Base-by-base conservation (phyloP, 805 yeast genomes). In the Candida quercuum region DNA sequence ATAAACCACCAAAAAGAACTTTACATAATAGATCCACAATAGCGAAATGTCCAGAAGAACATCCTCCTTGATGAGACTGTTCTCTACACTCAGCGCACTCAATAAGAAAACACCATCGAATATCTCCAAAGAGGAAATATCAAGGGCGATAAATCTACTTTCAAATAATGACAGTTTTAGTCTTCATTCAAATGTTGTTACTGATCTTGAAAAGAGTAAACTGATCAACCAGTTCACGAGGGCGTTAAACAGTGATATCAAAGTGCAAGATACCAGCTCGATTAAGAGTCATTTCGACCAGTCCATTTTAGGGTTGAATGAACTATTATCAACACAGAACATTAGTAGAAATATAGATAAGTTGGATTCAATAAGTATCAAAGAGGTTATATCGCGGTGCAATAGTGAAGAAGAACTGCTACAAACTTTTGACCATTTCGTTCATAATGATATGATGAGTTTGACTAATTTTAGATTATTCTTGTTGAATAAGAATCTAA, bases 291-390 rank as follows among this genome's bases (percentile, higher is more conserved):
- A 42, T 28, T 45, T 43, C 29, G 32, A 40, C 6, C 53, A 48
- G 31, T 48, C 53, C 14, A 16, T 48, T 25, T 16, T 38, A 15
- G 53, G 51, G 9, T 30, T 48, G 28, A 47, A 36, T 22, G 37
- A 37, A n/a, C 11, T 37, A 3, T 33, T 37, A 24, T 6, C 43
- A 15, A 31, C 39, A 21, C 15, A 40, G 31, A 40, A 32, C 8
- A 14, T 11, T 13, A 19, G 14, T 18, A 15, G 20, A 11, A 24
- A 24, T 32, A 24, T 27, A 10, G 22, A 17, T 23, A 34, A 23
- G 16, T 21, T 37, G 17, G 46, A 45, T 24, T 14, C 37, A 9
- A 28, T 24, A 6, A 34, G 36, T 5, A 20, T 37, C 2, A 39
- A 41, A 16, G 39, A 43, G 2, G 23, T 33, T 3, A 14, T 49